Conservation (phyloP, 345 rosid species). For the Euphorbia peplus region DNA sequence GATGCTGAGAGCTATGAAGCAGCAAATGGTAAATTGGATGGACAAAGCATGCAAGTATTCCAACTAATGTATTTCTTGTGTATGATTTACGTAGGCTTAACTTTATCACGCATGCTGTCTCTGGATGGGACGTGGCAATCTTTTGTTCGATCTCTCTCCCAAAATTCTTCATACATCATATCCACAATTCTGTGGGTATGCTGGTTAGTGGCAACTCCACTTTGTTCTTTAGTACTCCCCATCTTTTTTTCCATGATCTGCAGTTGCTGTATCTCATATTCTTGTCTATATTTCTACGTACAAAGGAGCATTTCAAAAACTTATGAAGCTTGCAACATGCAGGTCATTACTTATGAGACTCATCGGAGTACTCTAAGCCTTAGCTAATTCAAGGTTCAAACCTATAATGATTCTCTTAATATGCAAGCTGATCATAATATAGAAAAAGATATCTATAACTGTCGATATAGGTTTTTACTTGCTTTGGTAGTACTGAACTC, state of each 20-base stretch:
- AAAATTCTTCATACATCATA: conserved; percentile 53
- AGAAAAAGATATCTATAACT: neutral
- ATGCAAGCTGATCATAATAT: neutral
- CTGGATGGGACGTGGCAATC: conserved; percentile 82
- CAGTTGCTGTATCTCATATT: neutral
- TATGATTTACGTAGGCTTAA: conserved; percentile 62
- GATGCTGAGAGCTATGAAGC: conserved; percentile 38
- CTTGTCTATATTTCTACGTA: conserved; percentile 2
- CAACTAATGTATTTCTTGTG: neutral
- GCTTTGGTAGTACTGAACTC: neutral
- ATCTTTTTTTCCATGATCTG: neutral
- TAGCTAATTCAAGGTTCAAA: neutral
- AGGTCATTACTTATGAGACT: no score
- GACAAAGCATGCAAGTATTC: conserved; percentile 5
- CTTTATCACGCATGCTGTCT: conserved; percentile 64
- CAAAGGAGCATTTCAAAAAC: neutral
- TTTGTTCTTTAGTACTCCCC: conserved; percentile 13
- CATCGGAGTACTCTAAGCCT: conserved; percentile 9
- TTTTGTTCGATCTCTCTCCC: conserved; percentile 60
- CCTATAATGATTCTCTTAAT: neutral
- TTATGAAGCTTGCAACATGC: conserved; percentile 12
- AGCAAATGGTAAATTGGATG: no score
- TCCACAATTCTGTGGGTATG: conserved; percentile 84
- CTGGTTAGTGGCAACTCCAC: conserved; percentile 48
- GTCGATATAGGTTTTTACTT: neutral